Percentiles rank a stretch among this genome's conserved stretches.
Conservation (phyloP, 192 early-diverging fungal species). For the Dimargaris cristalligena region DNA sequence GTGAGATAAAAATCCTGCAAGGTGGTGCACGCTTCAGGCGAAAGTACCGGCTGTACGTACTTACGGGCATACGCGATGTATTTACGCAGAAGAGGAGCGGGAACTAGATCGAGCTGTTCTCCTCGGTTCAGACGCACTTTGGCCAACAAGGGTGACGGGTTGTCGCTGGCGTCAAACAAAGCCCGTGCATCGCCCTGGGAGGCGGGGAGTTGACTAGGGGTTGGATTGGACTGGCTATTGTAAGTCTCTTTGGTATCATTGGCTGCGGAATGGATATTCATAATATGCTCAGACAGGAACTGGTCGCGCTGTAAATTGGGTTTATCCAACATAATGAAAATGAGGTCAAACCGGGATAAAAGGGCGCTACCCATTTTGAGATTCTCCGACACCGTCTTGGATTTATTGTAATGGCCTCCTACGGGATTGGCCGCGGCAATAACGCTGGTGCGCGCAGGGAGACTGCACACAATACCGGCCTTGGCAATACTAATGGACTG, state of each 20-base stretch:
- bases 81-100: constrained; percentile 48
- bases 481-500: constrained; percentile 77
- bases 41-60: constrained; percentile 52
- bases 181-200: neutral
- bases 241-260: neutral
- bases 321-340: constrained; percentile 68
- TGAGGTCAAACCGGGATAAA: constrained; percentile 63
- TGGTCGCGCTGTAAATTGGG: constrained; percentile 63
- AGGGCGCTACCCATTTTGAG: constrained; percentile 57
- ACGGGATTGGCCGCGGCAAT: constrained; percentile 82
- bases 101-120: constrained; percentile 41
- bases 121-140: constrained; percentile 31
- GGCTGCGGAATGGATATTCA: constrained; percentile 42
- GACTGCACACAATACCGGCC: constrained; percentile 65
- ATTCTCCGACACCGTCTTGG: constrained; percentile 69
- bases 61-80: constrained; percentile 78
- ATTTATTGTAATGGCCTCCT: constrained; percentile 73
- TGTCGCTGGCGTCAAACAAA: neutral
- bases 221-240: neutral
- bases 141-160: constrained; percentile 9
- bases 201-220: neutral
- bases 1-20: constrained; percentile 60
- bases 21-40: constrained; percentile 33
- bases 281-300: constrained; percentile 65
- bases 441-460: constrained; percentile 68